Percentiles rank a stretch among this genome's conserved stretches.
Conservation (phyloP, 257 asterid genomes). For the Ilex asprella region DNA sequence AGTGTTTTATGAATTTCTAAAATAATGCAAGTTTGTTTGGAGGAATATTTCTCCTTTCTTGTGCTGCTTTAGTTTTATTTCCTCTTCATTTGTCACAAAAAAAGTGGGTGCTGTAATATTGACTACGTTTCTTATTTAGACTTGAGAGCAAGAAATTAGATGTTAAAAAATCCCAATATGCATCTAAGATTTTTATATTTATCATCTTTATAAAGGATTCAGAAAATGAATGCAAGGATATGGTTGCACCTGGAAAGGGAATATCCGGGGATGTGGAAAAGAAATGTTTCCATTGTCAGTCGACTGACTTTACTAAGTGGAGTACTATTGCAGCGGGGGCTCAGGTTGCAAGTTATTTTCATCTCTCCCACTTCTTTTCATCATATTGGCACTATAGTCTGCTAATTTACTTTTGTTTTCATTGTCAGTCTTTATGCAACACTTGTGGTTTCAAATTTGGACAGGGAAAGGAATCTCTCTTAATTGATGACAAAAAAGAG, state of each 20-base stretch:
- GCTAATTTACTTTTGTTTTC: neutral
- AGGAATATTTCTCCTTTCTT: too few species aligned
- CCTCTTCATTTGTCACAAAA: too few species aligned
- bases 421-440: neutral
- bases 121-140: too few species aligned
- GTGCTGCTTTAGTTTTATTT: too few species aligned
- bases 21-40: too few species aligned
- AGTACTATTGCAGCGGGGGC: conserved; percentile 12
- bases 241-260: conserved; percentile 5
- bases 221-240: conserved; percentile 1
- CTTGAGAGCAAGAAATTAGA: too few species aligned
- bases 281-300: conserved; percentile 12
- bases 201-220: conserved; percentile 16
- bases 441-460: conserved; percentile 8
- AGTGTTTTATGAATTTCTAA: too few species aligned
- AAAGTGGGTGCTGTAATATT: neutral
- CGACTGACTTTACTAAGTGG: conserved; percentile 10
- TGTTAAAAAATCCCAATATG: too few species aligned
- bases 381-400: too few species aligned
- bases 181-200: neutral
- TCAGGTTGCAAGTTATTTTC: conserved; percentile 4
- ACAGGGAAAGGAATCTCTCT: conserved; percentile 8
- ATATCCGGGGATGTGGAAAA: conserved; percentile 6
- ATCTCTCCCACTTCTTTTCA: neutral
- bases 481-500: conserved; percentile 10